Percentiles rank a stretch among this genome's conserved stretches.
phyloP scores from a whole-genome alignment of 371 early-diverging fungal genomes.

The Nematocida sp. region DNA sequence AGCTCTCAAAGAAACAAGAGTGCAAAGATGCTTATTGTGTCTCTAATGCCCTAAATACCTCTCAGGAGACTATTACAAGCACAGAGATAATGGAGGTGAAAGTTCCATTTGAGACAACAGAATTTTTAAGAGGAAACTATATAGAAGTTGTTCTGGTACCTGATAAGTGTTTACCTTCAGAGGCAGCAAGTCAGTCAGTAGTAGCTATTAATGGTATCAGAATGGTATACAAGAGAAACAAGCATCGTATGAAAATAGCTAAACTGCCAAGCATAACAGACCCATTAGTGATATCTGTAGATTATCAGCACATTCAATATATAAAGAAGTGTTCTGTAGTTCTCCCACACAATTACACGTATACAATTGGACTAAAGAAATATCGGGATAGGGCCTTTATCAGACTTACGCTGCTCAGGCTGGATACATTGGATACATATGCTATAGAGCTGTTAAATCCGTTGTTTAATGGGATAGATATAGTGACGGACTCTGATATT shows the following conservation, averaged over 20 bases:
- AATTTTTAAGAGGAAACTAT: constrained; percentile 35
- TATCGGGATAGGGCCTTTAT: not conserved
- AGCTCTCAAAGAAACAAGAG: not conserved
- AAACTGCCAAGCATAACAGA: not conserved
- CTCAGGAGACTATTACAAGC: constrained; percentile 3
- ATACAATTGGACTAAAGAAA: constrained; percentile 7
- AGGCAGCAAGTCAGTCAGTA: not conserved
- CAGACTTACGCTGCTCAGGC: constrained; percentile 23
- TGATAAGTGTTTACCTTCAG: not conserved
- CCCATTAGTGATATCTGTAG: not conserved
- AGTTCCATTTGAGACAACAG: constrained; percentile 21
- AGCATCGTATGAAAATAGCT: not conserved
- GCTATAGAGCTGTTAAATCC: constrained; percentile 27
- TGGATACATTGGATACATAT: not conserved
- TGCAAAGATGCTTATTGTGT: constrained; percentile 34
- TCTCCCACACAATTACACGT: constrained; percentile 23
- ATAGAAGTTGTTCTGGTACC: not conserved
- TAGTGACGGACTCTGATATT: not conserved
- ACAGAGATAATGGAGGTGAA: not conserved
- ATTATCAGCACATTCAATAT: constrained; percentile 23
- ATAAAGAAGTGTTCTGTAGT: not conserved
- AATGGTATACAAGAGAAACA: constrained; percentile 3
- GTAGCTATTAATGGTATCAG: constrained; percentile 17
- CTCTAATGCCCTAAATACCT: constrained; percentile 12
- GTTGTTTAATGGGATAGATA: not conserved